Evolutionary conservation across 164 flowering plant genomes (phyloP), one percentile per base, ranked within the genome.

Genomic region (Stephania cephalantha): DNA sequence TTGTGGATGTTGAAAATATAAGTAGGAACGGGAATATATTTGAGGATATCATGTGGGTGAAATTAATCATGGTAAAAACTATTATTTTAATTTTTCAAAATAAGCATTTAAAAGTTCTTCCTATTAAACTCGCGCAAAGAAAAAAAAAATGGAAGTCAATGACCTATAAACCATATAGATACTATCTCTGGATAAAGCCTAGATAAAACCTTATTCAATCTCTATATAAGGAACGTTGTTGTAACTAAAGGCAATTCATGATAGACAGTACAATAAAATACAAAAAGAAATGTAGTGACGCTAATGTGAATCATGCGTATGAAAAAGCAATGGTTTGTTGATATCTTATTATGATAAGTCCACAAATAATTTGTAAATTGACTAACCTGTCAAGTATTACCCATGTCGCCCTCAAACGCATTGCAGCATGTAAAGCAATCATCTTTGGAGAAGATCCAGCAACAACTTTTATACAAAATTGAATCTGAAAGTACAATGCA

Each of bases 321-420:
- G n/a, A 7, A 5, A 17, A 58, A 20, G 65, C 22, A 2, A 58
- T 58, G 22, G 15, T 6, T 58, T 58, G 65, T 58, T 58, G 65
- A 58, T 58, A 58, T 17, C n/a, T 17, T 58, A 58, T 58, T 17
- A n/a, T 58, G 22, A 58, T 17, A 58, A 58, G 65, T 58, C n/a
- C 22, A 70, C n/a, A 30, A 44, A 58, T 45, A 30, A 18, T 20
- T 42, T 53, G 63, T 7, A 35, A 64, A 29, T 71, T 30, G 42
- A 70, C 84, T 76, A 1, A 87, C 94, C 91, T 89, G 83, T 89
- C 95, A 68, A 90, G 90, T 70, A 91, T 81, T 55, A 89, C 76
- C 88, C 89, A 89, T 46, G 93, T 88, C 67, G 93, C 88, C 64
- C 64, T 63, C 7, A 80, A 72, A 68, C 29, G 74, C 76, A 50